Base-by-base conservation (phyloP, 2,329 filamentous ascomycete genomes). In the Calonectria ilicicola region DNA sequence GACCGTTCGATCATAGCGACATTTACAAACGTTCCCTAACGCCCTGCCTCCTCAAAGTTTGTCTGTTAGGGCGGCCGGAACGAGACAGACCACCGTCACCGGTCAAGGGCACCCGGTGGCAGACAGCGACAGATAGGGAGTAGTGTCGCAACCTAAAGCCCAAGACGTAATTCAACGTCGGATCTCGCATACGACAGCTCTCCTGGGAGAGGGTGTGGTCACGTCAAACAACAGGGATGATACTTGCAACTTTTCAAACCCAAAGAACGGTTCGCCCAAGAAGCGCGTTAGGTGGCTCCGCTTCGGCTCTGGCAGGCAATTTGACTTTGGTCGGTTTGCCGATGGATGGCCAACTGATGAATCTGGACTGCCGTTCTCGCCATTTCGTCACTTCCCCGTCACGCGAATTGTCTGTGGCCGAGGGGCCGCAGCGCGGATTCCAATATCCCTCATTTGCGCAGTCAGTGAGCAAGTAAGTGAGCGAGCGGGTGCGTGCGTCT, bases 401-500 rank as follows among this genome's bases (percentile, higher is more conserved):
- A 64, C 65, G 44, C 47, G 26, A 70, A 74, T 58, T 46, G 26
- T 63, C 46, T 56, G 56, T 65, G 19, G 21, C 64, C 53, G 47
- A 65, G 35, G 62, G 40, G 53, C 74, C 58, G 46, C 62, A 32
- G 46, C 15, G 19, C 47, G 40, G 38, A 26, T 65, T 51, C 67
- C 64, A 69, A 67, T 64, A 69, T 73, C 68, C 65, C 73, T 47
- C 65, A 66, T 42, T 35, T 14, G 21, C 23, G 5, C 21, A 40
- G 53, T n/a, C 29, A 32, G 29, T 2, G 1, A 60, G 35, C 35
- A 35, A 58, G 7, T 4, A 19, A 17, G 49, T 21, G 51, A n/a
- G 51, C 26, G 49, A 19, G 32, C 27, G 53, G 7, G 47, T 38
- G 46, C 65, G 72, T 63, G 65, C 69, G 75, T 76, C 72, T 72